phyloP scores from a whole-genome alignment of 208 protist genomes.

The Acanthamoeba lenticulata region DNA sequence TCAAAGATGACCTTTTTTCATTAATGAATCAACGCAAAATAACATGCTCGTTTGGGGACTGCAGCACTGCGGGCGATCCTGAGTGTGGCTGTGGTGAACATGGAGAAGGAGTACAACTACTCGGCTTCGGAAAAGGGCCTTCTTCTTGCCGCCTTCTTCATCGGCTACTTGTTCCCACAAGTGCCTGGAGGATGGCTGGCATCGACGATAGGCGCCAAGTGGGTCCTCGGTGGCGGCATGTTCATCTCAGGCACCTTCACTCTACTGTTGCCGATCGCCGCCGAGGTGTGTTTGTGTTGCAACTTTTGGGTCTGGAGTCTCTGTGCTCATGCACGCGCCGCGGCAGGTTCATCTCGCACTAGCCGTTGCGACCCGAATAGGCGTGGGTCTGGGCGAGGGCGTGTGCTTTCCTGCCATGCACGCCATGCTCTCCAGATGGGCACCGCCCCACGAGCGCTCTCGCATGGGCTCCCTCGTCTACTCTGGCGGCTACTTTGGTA shows the following conservation, averaged over 20 bases:
- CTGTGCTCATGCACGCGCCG: not conserved
- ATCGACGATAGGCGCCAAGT: slow-evolving; percentile 51
- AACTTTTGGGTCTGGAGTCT: not conserved
- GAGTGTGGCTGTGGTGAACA: slow-evolving; percentile 48
- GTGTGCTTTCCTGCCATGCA: slow-evolving; percentile 63
- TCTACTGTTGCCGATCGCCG: slow-evolving; percentile 25
- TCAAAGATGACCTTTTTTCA: not conserved
- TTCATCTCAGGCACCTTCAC: not conserved
- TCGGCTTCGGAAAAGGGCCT: not conserved
- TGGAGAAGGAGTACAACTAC: slow-evolving; percentile 62
- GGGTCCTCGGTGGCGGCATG: slow-evolving; percentile 12
- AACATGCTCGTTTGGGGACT: not conserved
- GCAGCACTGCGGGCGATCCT: slow-evolving; percentile 52
- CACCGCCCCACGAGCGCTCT: slow-evolving; percentile 56
- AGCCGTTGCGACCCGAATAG: not conserved
- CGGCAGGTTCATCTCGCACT: not conserved
- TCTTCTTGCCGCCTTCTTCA: slow-evolving; percentile 50
- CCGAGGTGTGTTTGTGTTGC: not conserved
- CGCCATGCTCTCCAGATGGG: slow-evolving; percentile 64
- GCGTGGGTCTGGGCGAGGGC: slow-evolving; percentile 40
- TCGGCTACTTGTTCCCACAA: slow-evolving; percentile 45
- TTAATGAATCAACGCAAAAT: not conserved
- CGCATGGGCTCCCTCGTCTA: slow-evolving; percentile 39
- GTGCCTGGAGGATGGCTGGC: slow-evolving; percentile 50
- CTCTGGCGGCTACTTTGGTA: slow-evolving; percentile 49